Base-by-base conservation (phyloP, 768 basidiomycete species). In the Collybiopsis confluens region DNA sequence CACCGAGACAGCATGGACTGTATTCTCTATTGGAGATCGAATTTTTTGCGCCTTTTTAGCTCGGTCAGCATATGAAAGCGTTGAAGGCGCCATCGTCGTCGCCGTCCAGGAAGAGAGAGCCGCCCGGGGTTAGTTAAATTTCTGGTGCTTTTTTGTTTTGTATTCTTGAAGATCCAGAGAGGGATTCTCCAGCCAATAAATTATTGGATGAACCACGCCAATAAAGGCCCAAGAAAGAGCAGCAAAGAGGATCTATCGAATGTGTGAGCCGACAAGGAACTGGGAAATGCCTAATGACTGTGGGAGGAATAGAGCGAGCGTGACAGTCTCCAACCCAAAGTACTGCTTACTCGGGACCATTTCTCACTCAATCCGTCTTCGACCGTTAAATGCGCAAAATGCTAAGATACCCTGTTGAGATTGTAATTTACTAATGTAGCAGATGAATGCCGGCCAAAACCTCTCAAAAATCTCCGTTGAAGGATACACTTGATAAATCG, bases 1-100 rank as follows among this genome's bases (percentile, higher is more conserved):
- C 3, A 52, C 50, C 42, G 50, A 52, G n/a, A 52, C 40, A 9
- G 40, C 50, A 15, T 42, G 50, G 11, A 52, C n/a, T 24, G 41
- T 42, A 42, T 52, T 52, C 15, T 40, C 50, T 52, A 52, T 40
- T 15, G 50, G 38, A 42, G 50, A 52, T 52, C 50, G 50, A 40
- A 50, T 50, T 2, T 50, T 50, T 52, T 52, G 50, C 15, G 50
- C 50, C n/a, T 26, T 52, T 21, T 52, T 52, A 27, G 50, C 50
- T 28, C 40, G 50, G 50, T 52, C 50, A 2, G 50, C 50, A 23
- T 52, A 52, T 3, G 50, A 52, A 30, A 52, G 40, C 15, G 50
- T 16, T 20, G 16, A 13, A 11, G 50, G 8, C 26, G 38, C 5
- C 40, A 43, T 52, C 36, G 48, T 52, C 23, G 23, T n/a, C 5